Percentiles rank a stretch among this genome's conserved stretches.
Evolutionary conservation across 176 grass and related monocot genomes (phyloP).

Genomic region (Dactylis glomerata): DNA sequence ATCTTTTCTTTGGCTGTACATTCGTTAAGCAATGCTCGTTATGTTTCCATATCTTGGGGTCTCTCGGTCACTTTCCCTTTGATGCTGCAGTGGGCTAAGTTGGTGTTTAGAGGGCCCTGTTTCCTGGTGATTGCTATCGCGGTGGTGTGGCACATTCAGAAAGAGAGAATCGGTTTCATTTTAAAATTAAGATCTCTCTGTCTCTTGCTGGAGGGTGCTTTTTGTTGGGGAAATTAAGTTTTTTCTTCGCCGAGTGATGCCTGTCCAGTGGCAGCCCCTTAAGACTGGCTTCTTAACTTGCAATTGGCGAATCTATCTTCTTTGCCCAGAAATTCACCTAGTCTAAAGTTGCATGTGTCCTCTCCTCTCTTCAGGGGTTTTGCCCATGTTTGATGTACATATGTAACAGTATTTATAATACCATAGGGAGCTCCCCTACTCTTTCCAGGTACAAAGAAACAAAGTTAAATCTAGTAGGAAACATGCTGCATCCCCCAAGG

Average conservation of each 20-base stretch:
- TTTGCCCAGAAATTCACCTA: not conserved
- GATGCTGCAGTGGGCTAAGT: not conserved
- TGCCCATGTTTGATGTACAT: not conserved
- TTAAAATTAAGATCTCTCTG: not conserved
- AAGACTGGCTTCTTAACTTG: constrained; percentile 3
- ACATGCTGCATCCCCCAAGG: not conserved
- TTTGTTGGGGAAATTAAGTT: not conserved
- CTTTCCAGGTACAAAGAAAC: not conserved
- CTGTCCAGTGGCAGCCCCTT: not conserved
- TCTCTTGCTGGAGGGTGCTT: not conserved
- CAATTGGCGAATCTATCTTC: not conserved
- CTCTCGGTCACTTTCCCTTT: not conserved
- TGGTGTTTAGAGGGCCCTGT: not conserved
- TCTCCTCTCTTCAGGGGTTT: not conserved
- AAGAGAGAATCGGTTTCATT: not conserved
- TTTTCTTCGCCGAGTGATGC: not conserved
- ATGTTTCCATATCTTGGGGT: not conserved
- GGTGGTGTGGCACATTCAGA: not conserved
- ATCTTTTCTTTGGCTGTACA: not conserved
- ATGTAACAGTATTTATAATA: not conserved
- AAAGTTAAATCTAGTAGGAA: not conserved
- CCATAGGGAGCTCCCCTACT: not conserved
- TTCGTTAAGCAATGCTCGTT: not conserved
- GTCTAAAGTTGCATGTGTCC: not conserved
- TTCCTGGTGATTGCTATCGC: not conserved